These are phyloP conservation scores for Colletotrichum acutatum DNA, from an alignment of 2,329 filamentous ascomycete species.

Conservation along the genomic window DNA sequence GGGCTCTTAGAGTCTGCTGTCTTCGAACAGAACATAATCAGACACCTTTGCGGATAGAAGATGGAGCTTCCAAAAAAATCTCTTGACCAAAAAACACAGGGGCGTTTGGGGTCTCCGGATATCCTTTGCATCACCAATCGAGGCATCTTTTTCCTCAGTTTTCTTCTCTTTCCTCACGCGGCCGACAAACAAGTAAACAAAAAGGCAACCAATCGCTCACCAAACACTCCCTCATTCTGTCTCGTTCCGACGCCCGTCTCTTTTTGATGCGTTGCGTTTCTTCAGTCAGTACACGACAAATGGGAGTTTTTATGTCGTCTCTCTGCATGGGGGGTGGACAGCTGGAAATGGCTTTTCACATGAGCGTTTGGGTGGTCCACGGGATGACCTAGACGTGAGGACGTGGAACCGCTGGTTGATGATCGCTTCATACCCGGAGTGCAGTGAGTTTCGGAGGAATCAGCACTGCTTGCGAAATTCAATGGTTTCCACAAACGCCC, in stretches of 20 bases:
- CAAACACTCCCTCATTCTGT: neutral
- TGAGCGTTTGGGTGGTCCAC: constrained; percentile 59
- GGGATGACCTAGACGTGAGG: constrained; percentile 61
- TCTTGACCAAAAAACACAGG: constrained; percentile 64
- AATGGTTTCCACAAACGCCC: constrained; percentile 58
- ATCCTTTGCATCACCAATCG: constrained; percentile 74
- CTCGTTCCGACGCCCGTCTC: constrained; percentile 7
- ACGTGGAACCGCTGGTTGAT: constrained; percentile 72
- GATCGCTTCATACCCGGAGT: constrained; percentile 70
- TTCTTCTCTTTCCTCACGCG: constrained; percentile 11
- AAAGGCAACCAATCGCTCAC: constrained; percentile 38
- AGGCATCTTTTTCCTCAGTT: constrained; percentile 43
- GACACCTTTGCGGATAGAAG: constrained; percentile 75
- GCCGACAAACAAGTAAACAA: constrained; percentile 45
- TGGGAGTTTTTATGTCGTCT: constrained; percentile 34
- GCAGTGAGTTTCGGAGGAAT: constrained; percentile 58
- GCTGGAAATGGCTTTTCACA: constrained; percentile 69
- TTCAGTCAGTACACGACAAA: neutral
- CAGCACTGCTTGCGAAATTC: constrained; percentile 69
- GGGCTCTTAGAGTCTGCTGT: constrained; percentile 48
- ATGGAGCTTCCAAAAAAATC: constrained; percentile 69
- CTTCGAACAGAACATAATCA: constrained; percentile 54
- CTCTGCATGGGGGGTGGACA: constrained; percentile 65
- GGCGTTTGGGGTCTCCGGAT: constrained; percentile 84
- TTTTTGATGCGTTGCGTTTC: neutral